Conservation (phyloP, 2,329 filamentous ascomycete genomes). For the Calonectria crousiana region DNA sequence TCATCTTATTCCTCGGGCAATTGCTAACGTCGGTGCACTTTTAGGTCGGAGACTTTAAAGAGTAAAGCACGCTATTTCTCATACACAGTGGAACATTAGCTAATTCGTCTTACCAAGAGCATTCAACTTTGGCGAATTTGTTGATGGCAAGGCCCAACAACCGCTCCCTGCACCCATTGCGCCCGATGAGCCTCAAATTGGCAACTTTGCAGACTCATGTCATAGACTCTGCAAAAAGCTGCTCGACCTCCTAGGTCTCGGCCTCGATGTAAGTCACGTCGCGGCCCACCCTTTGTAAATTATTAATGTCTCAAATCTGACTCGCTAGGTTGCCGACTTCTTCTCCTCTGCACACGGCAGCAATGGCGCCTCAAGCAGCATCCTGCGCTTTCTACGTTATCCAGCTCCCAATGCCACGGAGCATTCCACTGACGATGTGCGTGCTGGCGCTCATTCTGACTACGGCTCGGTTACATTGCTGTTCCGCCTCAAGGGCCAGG, state of each 20-base stretch:
- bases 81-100: neutral
- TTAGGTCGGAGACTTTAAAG: conserved; percentile 87
- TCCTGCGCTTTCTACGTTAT: conserved; percentile 80
- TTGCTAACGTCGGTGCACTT: neutral
- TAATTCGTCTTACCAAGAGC: conserved; percentile 65
- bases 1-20: neutral
- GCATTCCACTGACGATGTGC: conserved; percentile 71
- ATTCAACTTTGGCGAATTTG: conserved; percentile 91
- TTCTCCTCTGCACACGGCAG: conserved; percentile 65
- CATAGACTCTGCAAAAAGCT: conserved; percentile 79
- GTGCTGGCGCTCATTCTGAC: conserved; percentile 93
- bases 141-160: conserved; percentile 77
- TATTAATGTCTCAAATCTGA: conserved; percentile 18
- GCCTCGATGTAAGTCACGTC: conserved; percentile 69
- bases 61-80: conserved; percentile 64
- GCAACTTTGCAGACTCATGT: conserved; percentile 77
- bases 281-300: neutral
- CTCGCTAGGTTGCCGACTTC: conserved; percentile 61
- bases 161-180: conserved; percentile 77
- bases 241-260: conserved; percentile 81
- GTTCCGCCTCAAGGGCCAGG: conserved; percentile 87
- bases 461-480: conserved; percentile 81
- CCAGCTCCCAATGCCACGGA: conserved; percentile 63
- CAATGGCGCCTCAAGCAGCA: conserved; percentile 65
- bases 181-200: conserved; percentile 70